Base-by-base conservation (phyloP, 257 asterid species). In the Cordia subcordata region DNA sequence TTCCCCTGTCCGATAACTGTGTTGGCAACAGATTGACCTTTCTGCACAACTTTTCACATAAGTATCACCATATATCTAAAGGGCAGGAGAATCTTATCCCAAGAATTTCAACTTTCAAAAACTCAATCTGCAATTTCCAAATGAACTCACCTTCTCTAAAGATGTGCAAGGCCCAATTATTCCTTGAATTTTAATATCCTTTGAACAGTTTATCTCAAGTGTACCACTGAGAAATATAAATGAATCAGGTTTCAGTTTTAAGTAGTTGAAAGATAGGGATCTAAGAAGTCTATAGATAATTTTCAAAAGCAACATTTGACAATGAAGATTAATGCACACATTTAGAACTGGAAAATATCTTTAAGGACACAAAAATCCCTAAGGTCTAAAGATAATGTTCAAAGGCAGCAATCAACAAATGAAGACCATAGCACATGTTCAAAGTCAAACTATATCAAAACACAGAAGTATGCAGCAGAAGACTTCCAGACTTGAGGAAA, bases 91-190 rank as follows among this genome's bases (percentile, higher is more conserved):
- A 23, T 17, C 55, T 58, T 58, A 49, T 53, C 46, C 17, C 54
- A n/a, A 23, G 57, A 6, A 39, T 12, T 18, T 39, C 8, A 38
- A 35, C 21, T 19, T 46, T 49, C 42, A 49, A 37, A 21, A 52
- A 22, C 37, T 3, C n/a, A 3, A 20, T 12, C n/a, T 8, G 18
- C n/a, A 53, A 53, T 10, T 11, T 42, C 10, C 15, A 18, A 58
- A 64, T n/a, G 60, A 59, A 52, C 81, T 57, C 69, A 86, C 99
- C 97, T 93, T 93, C 75, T 92, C 99, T 45, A 86, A 72, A 54
- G 96, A 85, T 58, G 97, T 81, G 81, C 99, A 93, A 57, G 99
- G 97, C 64, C 99, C 99, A 75, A 93, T 82, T 71, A 85, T 73
- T 58, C 99, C 99, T 83, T 89, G 99, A 73, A 93, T 66, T 78